Evolutionary conservation across 2,329 filamentous ascomycete genomes (phyloP), one percentile per base, ranked within the genome.

Genomic region (Parafenestella ontariensis): DNA sequence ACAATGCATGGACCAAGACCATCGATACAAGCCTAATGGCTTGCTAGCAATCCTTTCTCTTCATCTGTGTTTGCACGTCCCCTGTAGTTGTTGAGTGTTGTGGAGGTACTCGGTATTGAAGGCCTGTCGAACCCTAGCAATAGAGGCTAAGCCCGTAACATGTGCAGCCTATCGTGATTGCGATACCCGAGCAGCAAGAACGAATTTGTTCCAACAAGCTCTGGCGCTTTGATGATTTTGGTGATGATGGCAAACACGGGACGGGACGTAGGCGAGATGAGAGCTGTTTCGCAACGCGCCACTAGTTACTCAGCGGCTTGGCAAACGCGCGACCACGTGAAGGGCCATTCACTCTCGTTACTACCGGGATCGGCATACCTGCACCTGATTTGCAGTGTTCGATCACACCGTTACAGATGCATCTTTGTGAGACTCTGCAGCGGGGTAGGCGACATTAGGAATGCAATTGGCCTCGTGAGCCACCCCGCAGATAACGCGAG

Each of bases 401-500:
- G 42, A 51, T 59, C 49, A 53, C 46, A 48, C 49, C 44, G 33
- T 37, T 36, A 13, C 21, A 17, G 24, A 13, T 18, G 49, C 20
- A 48, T 40, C 42, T 17, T 20, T 20, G 54, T 47, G 50, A 45
- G 21, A 59, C 50, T 18, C 36, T 23, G 28, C 23, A 24, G 49
- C 44, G 54, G 54, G 50, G 48, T 46, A 57, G 43, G n/a, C 33
- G 39, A 42, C 28, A 13, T 26, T 39, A 13, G 39, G 20, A 49
- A 28, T 24, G 46, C 53, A 43, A 54, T 43, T 50, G 46, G 54
- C 47, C 53, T 58, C 56, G 57, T 62, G 52, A 49, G 46, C 29
- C 55, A 57, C 58, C 56, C 55, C 59, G 60, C 62, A 56, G 52
- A 57, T 61, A 53, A 56, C 55, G 59, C 56, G 45, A 46, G 46